Evolutionary conservation across 371 early-diverging fungal species (phyloP).

Genomic region (Enterospora canceri): DNA sequence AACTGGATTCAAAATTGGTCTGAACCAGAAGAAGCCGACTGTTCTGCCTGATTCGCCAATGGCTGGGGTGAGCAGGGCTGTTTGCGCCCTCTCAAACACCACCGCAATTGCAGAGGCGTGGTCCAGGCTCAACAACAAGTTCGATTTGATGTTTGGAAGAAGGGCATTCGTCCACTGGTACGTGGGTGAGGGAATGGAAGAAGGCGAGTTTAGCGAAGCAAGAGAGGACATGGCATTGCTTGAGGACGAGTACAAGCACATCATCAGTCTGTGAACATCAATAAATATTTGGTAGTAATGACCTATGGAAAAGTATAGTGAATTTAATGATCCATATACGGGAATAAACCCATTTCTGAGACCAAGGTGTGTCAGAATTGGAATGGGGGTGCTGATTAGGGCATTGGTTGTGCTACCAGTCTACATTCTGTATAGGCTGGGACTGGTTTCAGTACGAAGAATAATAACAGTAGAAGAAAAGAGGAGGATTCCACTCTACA

Average conservation of each 20-base stretch:
- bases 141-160: slow-evolving; percentile 85
- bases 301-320: slow-evolving; percentile 49
- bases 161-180: slow-evolving; percentile 96
- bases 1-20: slow-evolving; percentile 88
- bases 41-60: slow-evolving; percentile 77
- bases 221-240: slow-evolving; percentile 96
- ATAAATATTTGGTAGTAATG: not conserved
- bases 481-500: not conserved
- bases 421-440: slow-evolving; percentile 9
- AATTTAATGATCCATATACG: slow-evolving; percentile 47
- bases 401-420: slow-evolving; percentile 18
- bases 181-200: slow-evolving; percentile 77
- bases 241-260: slow-evolving; percentile 76
- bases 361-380: slow-evolving; percentile 3
- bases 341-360: slow-evolving; percentile 51
- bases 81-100: slow-evolving; percentile 82
- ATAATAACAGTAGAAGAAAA: slow-evolving; percentile 12
- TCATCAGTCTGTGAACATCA: slow-evolving; percentile 5
- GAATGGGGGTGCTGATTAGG: not conserved
- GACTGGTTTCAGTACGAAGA: not conserved
- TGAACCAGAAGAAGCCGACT: slow-evolving; percentile 74
- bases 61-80: slow-evolving; percentile 76
- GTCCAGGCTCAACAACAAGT: slow-evolving; percentile 81
- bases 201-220: slow-evolving; percentile 96
- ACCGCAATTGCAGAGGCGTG: slow-evolving; percentile 88